Evolutionary conservation across 2,329 filamentous ascomycete genomes (phyloP), one percentile per base, ranked within the genome.

Genomic region (Fusarium dlaminii): DNA sequence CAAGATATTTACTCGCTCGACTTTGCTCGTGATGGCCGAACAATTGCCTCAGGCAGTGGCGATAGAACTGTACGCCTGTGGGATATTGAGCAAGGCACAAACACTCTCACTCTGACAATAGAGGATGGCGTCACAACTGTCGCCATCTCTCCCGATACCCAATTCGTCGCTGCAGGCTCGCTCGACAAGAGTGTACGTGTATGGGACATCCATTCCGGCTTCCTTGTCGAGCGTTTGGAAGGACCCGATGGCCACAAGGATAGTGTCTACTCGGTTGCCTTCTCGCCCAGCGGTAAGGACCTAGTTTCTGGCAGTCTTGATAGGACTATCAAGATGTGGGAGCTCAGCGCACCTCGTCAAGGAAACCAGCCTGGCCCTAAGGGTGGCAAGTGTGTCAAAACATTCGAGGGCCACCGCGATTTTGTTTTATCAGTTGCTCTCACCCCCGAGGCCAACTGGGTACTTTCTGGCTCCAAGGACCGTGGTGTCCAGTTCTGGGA

Each of bases 291-390:
- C 78, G 96, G 96, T 70, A 93, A 95, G 78, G 94, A 97, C 76
- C 91, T 99, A 45, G 96, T 98, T 80, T 97, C 93, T 79, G 96
- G 96, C 73, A 97, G 93, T 88, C 86, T 98, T 77, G 96, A 99
- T 82, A 97, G 97, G 88, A 98, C 96, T 1, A 98, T 98, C 87
- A 98, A 98, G 87, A 97, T 98, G 93, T 99, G 96, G 95, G 95
- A 98, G 86, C 89, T 99, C 57, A 92, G 90, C 63, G 90, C 93
- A 29, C 90, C 92, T 49, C 90, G 93, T 76, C 89, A 91, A 78
- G 88, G 91, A 67, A 88, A 90, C 52, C 90, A 89, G 80, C 88
- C 90, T 49, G 90, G 88, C 37, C 89, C 92, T 14, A 97, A 96
- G 86, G 93, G 93, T 40, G 96, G 96, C 77, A 94, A 97, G 82